A percentile compares a stretch with the other conserved stretches of the same genome.
Conservation (phyloP, 2,329 filamentous ascomycete species). For the Fusarium heterosporum region DNA sequence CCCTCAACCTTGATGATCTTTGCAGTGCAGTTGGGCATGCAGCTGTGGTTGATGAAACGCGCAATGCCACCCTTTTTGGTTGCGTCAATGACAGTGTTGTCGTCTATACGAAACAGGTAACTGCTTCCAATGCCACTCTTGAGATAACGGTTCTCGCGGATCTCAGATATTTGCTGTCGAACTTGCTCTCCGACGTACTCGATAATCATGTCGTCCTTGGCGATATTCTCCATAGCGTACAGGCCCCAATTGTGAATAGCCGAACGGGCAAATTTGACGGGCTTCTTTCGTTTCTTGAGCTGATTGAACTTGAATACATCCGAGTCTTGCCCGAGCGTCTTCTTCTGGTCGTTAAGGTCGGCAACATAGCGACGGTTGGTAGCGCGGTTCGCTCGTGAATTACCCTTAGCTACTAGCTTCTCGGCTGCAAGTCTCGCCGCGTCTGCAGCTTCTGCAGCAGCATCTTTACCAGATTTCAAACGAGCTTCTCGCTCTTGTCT, state of each 20-base stretch:
- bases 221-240: constrained; percentile 97
- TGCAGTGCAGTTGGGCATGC: constrained; percentile 97
- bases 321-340: constrained; percentile 82
- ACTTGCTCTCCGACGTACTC: constrained; percentile 99
- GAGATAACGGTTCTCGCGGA: constrained; percentile 90
- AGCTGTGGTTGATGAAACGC: constrained; percentile 98
- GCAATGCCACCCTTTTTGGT: constrained; percentile 99
- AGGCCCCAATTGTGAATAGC: constrained; percentile 99
- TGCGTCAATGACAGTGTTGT: constrained; percentile 96
- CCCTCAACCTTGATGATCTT: constrained; percentile 99
- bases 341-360: constrained; percentile 95
- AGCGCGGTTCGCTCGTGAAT: constrained; percentile 91
- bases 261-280: constrained; percentile 95
- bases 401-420: constrained; percentile 85
- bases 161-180: constrained; percentile 95
- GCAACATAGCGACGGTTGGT: constrained; percentile 96
- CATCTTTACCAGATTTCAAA: constrained; percentile 74
- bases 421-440: constrained; percentile 80
- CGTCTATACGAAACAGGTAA: constrained; percentile 97
- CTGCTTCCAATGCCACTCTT: constrained; percentile 97
- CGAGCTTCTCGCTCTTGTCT: constrained; percentile 90
- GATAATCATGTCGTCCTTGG: constrained; percentile 99
- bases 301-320: constrained; percentile 98
- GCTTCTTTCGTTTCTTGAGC: constrained; percentile 99
- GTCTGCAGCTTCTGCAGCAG: constrained; percentile 74